Conservation (phyloP, 208 protist species). For the Wallacemonas sp. region DNA sequence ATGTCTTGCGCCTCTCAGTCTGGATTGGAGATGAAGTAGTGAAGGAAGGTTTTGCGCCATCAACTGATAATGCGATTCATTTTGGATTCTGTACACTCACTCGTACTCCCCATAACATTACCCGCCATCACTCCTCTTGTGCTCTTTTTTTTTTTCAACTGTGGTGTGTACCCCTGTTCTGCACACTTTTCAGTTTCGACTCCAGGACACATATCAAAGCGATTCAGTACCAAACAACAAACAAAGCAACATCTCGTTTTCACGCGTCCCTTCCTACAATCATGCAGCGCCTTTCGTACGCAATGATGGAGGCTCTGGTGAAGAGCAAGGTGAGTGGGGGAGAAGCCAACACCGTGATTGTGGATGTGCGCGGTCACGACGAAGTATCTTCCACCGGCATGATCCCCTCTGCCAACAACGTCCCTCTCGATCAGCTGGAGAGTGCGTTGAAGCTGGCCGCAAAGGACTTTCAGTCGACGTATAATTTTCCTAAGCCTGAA, state of each 20-base stretch:
- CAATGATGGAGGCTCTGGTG: slow-evolving; percentile 56
- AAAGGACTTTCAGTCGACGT: slow-evolving; percentile 42
- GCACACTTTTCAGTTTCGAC: no score
- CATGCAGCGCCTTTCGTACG: slow-evolving; percentile 58
- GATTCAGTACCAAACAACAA: neutral
- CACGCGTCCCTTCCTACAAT: neutral
- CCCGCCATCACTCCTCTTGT: neutral
- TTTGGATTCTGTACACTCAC: neutral
- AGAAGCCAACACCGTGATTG: slow-evolving; percentile 29
- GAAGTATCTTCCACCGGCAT: slow-evolving; percentile 45
- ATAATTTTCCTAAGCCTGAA: slow-evolving; percentile 34
- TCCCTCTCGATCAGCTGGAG: slow-evolving; percentile 64
- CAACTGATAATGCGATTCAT: no score
- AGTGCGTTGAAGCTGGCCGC: slow-evolving; percentile 31
- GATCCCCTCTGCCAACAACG: slow-evolving; percentile 52
- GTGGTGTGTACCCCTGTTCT: no score
- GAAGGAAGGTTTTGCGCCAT: no score
- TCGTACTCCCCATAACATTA: no score
- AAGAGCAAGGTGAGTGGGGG: slow-evolving; percentile 35
- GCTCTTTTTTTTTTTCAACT: neutral
- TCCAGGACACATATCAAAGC: no score
- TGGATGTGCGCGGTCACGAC: slow-evolving; percentile 62
- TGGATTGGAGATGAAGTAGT: no score
- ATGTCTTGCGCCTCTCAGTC: no score
- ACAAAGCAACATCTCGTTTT: neutral